phyloP scores from a whole-genome alignment of 345 rosid genomes.

The Boechera retrofracta region DNA sequence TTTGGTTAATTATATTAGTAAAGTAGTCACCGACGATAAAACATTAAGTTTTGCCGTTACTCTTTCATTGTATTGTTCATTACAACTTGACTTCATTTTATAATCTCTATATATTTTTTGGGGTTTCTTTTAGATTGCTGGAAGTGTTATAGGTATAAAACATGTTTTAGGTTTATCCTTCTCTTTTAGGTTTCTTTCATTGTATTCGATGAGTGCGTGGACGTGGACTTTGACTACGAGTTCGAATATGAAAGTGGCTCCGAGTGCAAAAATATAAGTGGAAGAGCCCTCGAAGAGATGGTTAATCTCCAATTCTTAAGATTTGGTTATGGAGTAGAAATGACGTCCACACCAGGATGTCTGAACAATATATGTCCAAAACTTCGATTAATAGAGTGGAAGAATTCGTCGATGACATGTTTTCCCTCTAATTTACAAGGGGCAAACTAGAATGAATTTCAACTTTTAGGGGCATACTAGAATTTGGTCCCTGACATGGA shows the following conservation, averaged over 20 bases:
- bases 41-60: not conserved
- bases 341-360: no score
- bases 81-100: not conserved
- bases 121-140: slow-evolving; percentile 4
- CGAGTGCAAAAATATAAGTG: no score
- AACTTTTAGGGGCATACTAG: no score
- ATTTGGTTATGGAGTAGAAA: no score
- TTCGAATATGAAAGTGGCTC: no score
- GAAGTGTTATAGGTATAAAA: slow-evolving; percentile 15
- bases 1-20: slow-evolving; percentile 17
- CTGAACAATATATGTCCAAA: no score
- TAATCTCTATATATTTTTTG: not conserved
- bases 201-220: no score
- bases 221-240: no score
- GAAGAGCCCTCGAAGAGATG: slow-evolving; percentile 25
- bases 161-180: no score
- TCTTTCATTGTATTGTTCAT: not conserved
- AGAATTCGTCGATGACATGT: not conserved
- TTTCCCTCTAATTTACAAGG: slow-evolving; percentile 5
- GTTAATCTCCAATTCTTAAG: slow-evolving; percentile 30
- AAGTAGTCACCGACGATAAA: not conserved
- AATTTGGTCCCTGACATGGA: not conserved
- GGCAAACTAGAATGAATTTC: no score
- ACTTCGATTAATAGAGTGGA: slow-evolving; percentile 25
- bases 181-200: no score